Conservation (phyloP, 2,329 filamentous ascomycete species). For the Hypoxylon sp. region DNA sequence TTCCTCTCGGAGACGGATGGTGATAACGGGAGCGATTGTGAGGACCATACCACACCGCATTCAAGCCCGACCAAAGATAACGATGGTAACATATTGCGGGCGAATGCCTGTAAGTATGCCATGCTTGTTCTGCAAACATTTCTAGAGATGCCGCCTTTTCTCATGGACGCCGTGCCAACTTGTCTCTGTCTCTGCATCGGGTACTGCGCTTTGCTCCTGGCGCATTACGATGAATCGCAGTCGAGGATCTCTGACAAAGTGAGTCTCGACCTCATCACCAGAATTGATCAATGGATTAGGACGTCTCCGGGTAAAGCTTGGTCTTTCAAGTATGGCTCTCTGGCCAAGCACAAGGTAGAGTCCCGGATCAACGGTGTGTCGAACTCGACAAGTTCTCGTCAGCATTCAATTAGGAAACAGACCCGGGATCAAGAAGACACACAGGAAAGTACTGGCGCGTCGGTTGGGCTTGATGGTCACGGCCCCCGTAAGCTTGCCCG, state of each 20-base stretch:
- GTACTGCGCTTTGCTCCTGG: constrained; percentile 54
- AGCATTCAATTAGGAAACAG: constrained; percentile 11
- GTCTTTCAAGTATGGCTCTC: constrained; percentile 52
- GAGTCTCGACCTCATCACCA: constrained; percentile 50
- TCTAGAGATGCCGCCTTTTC: constrained; percentile 52
- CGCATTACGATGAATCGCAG: constrained; percentile 53
- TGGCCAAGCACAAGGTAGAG: constrained; percentile 52
- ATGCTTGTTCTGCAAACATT: constrained; percentile 53
- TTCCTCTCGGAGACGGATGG: constrained; percentile 49
- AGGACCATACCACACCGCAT: constrained; percentile 25
- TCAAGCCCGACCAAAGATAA: constrained; percentile 21
- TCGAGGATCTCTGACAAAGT: constrained; percentile 51
- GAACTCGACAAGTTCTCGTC: constrained; percentile 2
- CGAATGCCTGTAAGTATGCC: constrained; percentile 51
- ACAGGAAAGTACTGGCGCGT: constrained; percentile 4
- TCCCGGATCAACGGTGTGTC: constrained; percentile 44
- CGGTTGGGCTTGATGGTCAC: constrained; percentile 3
- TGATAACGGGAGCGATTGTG: constrained; percentile 35
- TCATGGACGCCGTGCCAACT: constrained; percentile 52
- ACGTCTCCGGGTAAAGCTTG: constrained; percentile 53
- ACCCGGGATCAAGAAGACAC: constrained; percentile 12
- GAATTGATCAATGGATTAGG: constrained; percentile 52
- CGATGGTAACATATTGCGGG: constrained; percentile 44
- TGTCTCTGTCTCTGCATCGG: constrained; percentile 53
- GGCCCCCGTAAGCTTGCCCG: not conserved